These are phyloP conservation scores for Globisporangium acanthophoron DNA, from an alignment of 352 stramenopile genomes.

Conservation along the genomic window DNA sequence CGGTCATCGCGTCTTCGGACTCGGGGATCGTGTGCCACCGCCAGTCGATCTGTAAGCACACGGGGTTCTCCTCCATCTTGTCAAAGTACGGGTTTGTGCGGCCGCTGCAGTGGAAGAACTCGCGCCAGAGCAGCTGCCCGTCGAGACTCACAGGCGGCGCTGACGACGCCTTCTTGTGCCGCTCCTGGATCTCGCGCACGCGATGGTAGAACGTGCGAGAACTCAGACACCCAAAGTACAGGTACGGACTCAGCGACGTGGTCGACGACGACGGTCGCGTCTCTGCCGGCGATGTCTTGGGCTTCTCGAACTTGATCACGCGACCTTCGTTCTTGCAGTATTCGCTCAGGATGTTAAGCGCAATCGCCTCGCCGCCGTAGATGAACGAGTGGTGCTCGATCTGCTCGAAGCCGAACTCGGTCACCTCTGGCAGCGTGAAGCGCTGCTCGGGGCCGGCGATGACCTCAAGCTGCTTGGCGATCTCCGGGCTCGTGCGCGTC, in stretches of 20 bases:
- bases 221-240: slow-evolving; percentile 93
- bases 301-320: slow-evolving; percentile 95
- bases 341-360: slow-evolving; percentile 52
- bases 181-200: slow-evolving; percentile 71
- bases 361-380: slow-evolving; percentile 66
- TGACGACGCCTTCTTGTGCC: slow-evolving; percentile 53
- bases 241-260: slow-evolving; percentile 93
- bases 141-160: slow-evolving; percentile 91
- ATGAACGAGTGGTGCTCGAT: slow-evolving; percentile 62
- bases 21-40: slow-evolving; percentile 84
- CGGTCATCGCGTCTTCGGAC: slow-evolving; percentile 48
- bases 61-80: slow-evolving; percentile 92
- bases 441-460: slow-evolving; percentile 53
- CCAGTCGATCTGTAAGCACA: slow-evolving; percentile 86
- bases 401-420: slow-evolving; percentile 57
- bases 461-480: slow-evolving; percentile 24
- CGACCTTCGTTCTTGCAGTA: slow-evolving; percentile 80
- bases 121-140: slow-evolving; percentile 94
- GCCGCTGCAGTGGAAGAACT: slow-evolving; percentile 91
- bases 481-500: slow-evolving; percentile 12
- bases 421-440: slow-evolving; percentile 61
- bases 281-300: slow-evolving; percentile 92
- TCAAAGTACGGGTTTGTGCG: slow-evolving; percentile 87
- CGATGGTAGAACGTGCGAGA: slow-evolving; percentile 89
- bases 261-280: slow-evolving; percentile 88